phyloP scores from a whole-genome alignment of 2,329 filamentous ascomycete species.

The Cladosporium halotolerans region DNA sequence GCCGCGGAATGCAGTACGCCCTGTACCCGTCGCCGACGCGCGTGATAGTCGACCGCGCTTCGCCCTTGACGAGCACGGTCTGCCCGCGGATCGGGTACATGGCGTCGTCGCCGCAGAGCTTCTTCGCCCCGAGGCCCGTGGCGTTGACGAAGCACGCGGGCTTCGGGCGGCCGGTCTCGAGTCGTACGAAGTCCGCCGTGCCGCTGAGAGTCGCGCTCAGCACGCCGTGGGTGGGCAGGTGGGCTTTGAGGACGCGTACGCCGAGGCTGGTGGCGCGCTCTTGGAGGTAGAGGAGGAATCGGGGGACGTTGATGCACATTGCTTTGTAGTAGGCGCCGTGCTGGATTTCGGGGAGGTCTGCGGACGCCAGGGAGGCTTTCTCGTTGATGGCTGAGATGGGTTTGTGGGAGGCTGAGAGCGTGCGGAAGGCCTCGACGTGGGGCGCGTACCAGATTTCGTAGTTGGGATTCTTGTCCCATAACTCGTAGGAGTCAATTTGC shows the following conservation, averaged over 20 bases:
- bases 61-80: slow-evolving; percentile 40
- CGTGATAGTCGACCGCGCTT: slow-evolving; percentile 30
- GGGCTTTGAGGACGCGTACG: slow-evolving; percentile 24
- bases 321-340: slow-evolving; percentile 29
- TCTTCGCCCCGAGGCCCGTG: slow-evolving; percentile 36
- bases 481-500: slow-evolving; percentile 21
- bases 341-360: slow-evolving; percentile 17
- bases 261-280: slow-evolving; percentile 23
- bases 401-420: slow-evolving; percentile 15
- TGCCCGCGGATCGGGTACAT: slow-evolving; percentile 42
- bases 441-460: slow-evolving; percentile 35
- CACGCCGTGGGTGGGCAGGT: slow-evolving; percentile 28
- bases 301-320: slow-evolving; percentile 33
- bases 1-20: slow-evolving; percentile 39
- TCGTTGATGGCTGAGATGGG: slow-evolving; percentile 20
- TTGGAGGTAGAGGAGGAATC: slow-evolving; percentile 34
- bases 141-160: slow-evolving; percentile 36
- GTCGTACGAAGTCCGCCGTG: background rate
- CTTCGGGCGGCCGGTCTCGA: background rate
- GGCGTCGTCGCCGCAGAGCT: slow-evolving; percentile 30
- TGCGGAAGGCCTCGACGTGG: slow-evolving; percentile 31
- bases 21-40: slow-evolving; percentile 25
- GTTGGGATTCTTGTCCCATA: slow-evolving; percentile 19
- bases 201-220: slow-evolving; percentile 22
- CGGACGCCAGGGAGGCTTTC: slow-evolving; percentile 18